Percentiles rank a stretch among this genome's conserved stretches.
Conservation (phyloP, 2,329 filamentous ascomycete species). For the Trichoderma citrinoviride region DNA sequence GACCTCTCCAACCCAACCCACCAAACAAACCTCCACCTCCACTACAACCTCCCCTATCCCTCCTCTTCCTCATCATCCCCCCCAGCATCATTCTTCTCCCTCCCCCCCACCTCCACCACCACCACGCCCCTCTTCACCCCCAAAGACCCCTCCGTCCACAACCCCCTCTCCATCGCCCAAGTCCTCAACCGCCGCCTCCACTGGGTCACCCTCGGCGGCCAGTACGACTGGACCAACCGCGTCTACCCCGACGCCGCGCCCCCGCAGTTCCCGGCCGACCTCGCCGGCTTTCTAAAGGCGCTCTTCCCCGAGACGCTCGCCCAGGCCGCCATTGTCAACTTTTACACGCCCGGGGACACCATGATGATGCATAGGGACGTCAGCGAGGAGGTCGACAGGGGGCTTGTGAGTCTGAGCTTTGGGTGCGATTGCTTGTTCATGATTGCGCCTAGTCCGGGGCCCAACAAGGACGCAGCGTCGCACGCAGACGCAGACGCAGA, state of each 20-base stretch:
- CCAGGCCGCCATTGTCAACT: slow-evolving; percentile 89
- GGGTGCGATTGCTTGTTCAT: slow-evolving; percentile 91
- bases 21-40: slow-evolving; percentile 85
- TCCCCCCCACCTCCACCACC: slow-evolving; percentile 49
- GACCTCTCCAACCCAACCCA: slow-evolving; percentile 73
- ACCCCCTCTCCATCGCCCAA: slow-evolving; percentile 64
- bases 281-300: slow-evolving; percentile 62
- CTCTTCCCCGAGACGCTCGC: slow-evolving; percentile 76
- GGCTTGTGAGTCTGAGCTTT: slow-evolving; percentile 80
- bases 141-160: slow-evolving; percentile 71
- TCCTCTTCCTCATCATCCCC: slow-evolving; percentile 26
- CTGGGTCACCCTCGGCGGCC: slow-evolving; percentile 92
- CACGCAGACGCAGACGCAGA: no score
- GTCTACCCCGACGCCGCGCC: slow-evolving; percentile 68
- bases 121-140: slow-evolving; percentile 63
- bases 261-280: slow-evolving; percentile 71
- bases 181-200: slow-evolving; percentile 78
- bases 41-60: slow-evolving; percentile 68
- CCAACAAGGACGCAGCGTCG: slow-evolving; percentile 2
- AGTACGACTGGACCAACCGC: slow-evolving; percentile 94
- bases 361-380: slow-evolving; percentile 93
- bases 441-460: slow-evolving; percentile 58
- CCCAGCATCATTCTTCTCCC: slow-evolving; percentile 60
- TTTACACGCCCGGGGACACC: slow-evolving; percentile 87
- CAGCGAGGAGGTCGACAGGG: slow-evolving; percentile 75